Percentiles rank a stretch among this genome's conserved stretches.
phyloP scores from a whole-genome alignment of 352 stramenopile genomes.

The Plasmopara muralis region DNA sequence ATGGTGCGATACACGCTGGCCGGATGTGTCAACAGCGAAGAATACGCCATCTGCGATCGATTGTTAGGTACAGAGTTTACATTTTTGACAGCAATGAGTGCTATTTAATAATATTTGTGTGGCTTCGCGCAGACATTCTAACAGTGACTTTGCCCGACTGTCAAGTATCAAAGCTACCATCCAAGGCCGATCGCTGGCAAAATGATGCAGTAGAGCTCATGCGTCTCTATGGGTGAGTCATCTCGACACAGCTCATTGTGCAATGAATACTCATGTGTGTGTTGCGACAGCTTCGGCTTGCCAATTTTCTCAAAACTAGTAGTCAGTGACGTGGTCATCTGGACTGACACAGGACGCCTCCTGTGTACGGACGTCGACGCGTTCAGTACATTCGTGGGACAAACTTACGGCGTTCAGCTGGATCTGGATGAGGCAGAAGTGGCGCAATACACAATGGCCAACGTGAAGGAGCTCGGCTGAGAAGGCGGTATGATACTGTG shows the following conservation, averaged over 20 bases:
- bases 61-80: conserved; percentile 38
- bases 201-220: conserved; percentile 37
- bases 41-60: conserved; percentile 69
- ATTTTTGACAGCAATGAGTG: not conserved
- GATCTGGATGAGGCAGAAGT: conserved; percentile 60
- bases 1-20: conserved; percentile 61
- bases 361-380: conserved; percentile 53
- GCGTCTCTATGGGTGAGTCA: conserved; percentile 39
- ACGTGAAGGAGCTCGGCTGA: conserved; percentile 38
- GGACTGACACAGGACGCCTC: conserved; percentile 53
- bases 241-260: not conserved
- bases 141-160: conserved; percentile 45
- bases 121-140: conserved; percentile 39
- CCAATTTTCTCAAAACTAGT: conserved; percentile 37
- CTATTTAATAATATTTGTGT: not conserved
- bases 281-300: conserved; percentile 17
- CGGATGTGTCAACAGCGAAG: conserved; percentile 57
- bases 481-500: not conserved
- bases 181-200: conserved; percentile 38
- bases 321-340: conserved; percentile 65
- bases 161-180: conserved; percentile 43
- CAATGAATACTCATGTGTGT: conserved; percentile 5
- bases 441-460: conserved; percentile 57
- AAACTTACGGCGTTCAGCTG: conserved; percentile 58
- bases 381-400: conserved; percentile 57